Conservation (phyloP, 148 eudicot genomes). For the Fagopyrum esculentum region DNA sequence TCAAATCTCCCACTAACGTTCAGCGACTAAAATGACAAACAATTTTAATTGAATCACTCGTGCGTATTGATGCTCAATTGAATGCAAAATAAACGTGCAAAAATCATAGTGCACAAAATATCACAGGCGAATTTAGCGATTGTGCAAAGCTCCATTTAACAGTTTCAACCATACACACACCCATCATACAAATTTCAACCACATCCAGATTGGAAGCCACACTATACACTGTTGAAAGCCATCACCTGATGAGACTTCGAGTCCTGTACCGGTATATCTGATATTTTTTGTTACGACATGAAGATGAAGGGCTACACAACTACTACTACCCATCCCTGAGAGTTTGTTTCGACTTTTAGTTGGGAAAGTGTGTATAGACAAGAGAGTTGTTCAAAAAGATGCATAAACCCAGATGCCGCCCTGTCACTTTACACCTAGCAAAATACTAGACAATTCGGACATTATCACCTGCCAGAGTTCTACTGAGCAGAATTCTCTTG, state of each 20-base stretch:
- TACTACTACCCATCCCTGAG: background rate
- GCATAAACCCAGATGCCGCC: background rate
- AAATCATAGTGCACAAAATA: background rate
- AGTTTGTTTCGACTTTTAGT: background rate
- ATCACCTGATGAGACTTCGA: background rate
- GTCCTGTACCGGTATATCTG: background rate
- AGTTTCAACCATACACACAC: background rate
- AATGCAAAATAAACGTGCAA: background rate
- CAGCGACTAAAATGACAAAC: too few species aligned
- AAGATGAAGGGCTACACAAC: background rate
- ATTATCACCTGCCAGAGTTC: conserved; percentile 1
- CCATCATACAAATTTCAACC: background rate
- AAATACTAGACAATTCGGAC: background rate
- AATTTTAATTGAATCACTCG: too few species aligned
- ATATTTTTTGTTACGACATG: background rate
- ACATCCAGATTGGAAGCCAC: background rate
- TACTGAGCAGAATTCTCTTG: background rate
- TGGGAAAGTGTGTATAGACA: conserved; percentile 5
- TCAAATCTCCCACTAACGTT: too few species aligned
- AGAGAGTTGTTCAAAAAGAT: background rate
- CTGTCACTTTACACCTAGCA: background rate
- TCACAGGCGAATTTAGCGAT: background rate
- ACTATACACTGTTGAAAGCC: background rate
- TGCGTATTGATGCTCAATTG: too few species aligned
- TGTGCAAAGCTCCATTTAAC: background rate